Evolutionary conservation across 352 stramenopile genomes (phyloP).

Genomic region (Phytophthora nicotianae): DNA sequence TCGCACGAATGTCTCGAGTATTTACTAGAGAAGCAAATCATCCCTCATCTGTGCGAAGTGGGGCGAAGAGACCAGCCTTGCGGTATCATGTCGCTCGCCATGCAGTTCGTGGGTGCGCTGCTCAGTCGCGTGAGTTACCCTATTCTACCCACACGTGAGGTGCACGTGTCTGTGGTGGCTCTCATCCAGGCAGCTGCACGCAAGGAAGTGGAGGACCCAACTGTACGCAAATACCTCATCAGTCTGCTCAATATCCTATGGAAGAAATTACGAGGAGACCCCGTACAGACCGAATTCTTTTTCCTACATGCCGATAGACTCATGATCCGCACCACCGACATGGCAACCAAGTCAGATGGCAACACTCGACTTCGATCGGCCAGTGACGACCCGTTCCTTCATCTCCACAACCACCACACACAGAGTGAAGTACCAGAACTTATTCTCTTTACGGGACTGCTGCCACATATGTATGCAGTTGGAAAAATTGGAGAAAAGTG

Average conservation of each 20-base stretch:
- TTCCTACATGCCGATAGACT: slow-evolving; percentile 74
- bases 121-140: slow-evolving; percentile 86
- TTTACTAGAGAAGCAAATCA: slow-evolving; percentile 82
- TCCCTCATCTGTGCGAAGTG: slow-evolving; percentile 79
- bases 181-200: slow-evolving; percentile 82
- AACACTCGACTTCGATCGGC: slow-evolving; percentile 12
- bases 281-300: slow-evolving; percentile 89
- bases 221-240: slow-evolving; percentile 87
- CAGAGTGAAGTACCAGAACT: slow-evolving; percentile 72
- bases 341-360: slow-evolving; percentile 3
- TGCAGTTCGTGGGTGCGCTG: slow-evolving; percentile 84
- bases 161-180: slow-evolving; percentile 80
- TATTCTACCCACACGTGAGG: slow-evolving; percentile 77
- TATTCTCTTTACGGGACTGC: slow-evolving; percentile 80
- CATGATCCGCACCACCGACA: slow-evolving; percentile 54
- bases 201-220: slow-evolving; percentile 80
- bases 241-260: slow-evolving; percentile 82
- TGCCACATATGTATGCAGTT: slow-evolving; percentile 86
- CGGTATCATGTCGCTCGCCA: slow-evolving; percentile 84
- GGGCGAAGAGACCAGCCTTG: slow-evolving; percentile 70
- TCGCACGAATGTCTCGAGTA: slow-evolving; percentile 84
- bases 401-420: slow-evolving; percentile 46
- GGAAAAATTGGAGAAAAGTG: slow-evolving; percentile 86
- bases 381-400: slow-evolving; percentile 38
- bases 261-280: slow-evolving; percentile 86